Evolutionary conservation across 2,329 filamentous ascomycete species (phyloP).

Genomic region (Rhynchosporium agropyri): DNA sequence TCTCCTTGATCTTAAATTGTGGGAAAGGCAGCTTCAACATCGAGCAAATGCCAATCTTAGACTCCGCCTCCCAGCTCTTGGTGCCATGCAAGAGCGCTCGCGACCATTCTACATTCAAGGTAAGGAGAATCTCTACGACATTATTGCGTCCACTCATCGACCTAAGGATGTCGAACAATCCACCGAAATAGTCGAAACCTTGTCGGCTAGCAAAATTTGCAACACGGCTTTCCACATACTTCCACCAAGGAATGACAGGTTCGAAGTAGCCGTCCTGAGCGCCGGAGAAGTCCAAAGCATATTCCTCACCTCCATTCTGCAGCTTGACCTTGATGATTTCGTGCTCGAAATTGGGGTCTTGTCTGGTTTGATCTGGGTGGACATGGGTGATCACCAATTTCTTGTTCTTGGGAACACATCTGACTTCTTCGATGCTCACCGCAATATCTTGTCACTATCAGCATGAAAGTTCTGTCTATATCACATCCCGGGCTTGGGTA

Average conservation of each 20-base stretch:
- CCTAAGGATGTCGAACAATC: not conserved
- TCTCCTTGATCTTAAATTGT: not conserved
- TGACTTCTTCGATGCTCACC: conserved; percentile 14
- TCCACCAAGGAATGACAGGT: conserved; percentile 12
- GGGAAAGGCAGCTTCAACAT: conserved; percentile 1
- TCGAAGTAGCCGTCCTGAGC: conserved; percentile 27
- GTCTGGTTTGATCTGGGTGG: not conserved
- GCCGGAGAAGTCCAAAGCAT: conserved; percentile 23
- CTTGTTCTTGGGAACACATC: not conserved
- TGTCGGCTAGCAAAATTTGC: not conserved
- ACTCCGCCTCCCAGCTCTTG: not conserved
- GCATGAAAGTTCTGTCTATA: no score
- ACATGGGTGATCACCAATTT: conserved; percentile 9
- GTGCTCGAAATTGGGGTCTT: not conserved
- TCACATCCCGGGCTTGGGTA: no score
- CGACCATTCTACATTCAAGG: not conserved
- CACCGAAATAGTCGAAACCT: not conserved
- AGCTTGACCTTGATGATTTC: conserved; percentile 14
- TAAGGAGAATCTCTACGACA: not conserved
- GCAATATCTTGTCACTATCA: conserved; percentile 11
- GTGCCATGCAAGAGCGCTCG: not conserved
- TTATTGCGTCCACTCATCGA: not conserved
- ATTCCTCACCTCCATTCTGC: conserved; percentile 12
- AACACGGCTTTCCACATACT: conserved; percentile 4
- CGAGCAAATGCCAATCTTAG: not conserved